Conservation (phyloP, 2,329 filamentous ascomycete genomes). For the Aspergillus sp. region DNA sequence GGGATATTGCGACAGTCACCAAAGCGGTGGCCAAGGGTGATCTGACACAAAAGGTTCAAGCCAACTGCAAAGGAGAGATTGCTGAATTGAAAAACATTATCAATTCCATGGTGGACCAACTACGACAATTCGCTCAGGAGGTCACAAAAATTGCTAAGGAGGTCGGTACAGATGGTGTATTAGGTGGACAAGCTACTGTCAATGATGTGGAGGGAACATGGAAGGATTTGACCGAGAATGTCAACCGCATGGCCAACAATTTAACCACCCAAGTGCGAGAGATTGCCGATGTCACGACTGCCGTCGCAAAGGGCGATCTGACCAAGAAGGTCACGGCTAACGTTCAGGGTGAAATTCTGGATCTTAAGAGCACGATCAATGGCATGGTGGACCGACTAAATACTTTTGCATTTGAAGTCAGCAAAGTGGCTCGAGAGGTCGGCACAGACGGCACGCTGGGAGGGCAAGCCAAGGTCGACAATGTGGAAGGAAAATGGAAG, state of each 20-base stretch:
- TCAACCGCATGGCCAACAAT: constrained; percentile 99
- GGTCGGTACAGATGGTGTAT: constrained; percentile 89
- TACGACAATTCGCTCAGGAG: constrained; percentile 94
- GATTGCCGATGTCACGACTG: constrained; percentile 93
- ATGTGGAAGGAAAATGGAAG: constrained; percentile 64
- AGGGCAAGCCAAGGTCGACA: constrained; percentile 60
- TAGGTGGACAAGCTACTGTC: constrained; percentile 91
- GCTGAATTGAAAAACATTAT: constrained; percentile 95
- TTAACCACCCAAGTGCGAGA: constrained; percentile 95
- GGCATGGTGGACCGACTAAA: constrained; percentile 63
- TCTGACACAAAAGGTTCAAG: constrained; percentile 93
- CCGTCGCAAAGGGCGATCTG: constrained; percentile 88
- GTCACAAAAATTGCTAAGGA: constrained; percentile 95
- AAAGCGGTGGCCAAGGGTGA: constrained; percentile 75
- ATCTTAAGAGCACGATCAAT: constrained; percentile 85
- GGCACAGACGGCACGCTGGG: constrained; percentile 61
- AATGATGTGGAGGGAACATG: constrained; percentile 96
- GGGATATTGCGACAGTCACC: constrained; percentile 82
- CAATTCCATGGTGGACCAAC: constrained; percentile 98
- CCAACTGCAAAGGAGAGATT: constrained; percentile 86
- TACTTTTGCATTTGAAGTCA: constrained; percentile 62
- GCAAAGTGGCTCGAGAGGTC: constrained; percentile 61
- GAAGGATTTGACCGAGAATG: constrained; percentile 90
- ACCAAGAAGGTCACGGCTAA: constrained; percentile 95
- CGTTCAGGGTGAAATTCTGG: constrained; percentile 87